Evolutionary conservation across 495 filamentous ascomycete species (phyloP).

Genomic region (Aspergillus hancockii): DNA sequence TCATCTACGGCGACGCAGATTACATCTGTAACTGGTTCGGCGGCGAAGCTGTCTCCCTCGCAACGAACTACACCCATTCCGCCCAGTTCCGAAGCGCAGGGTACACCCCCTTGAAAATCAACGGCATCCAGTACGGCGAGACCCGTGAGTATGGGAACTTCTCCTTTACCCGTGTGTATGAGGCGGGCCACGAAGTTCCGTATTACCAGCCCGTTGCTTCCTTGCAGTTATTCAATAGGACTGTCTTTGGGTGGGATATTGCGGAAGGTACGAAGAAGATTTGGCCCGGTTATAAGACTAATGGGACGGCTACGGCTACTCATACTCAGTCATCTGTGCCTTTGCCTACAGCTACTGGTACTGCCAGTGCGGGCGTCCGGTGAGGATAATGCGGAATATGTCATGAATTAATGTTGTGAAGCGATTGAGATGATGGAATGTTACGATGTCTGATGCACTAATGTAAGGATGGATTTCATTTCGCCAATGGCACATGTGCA

Average conservation of each 20-base stretch:
- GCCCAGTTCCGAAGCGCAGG: slow-evolving; percentile 45
- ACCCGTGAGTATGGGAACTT: slow-evolving; percentile 59
- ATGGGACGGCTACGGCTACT: slow-evolving; percentile 51
- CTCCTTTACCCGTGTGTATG: slow-evolving; percentile 57
- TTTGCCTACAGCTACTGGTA: slow-evolving; percentile 33
- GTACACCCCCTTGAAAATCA: slow-evolving; percentile 46
- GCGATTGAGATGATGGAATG: too few relatives aligned
- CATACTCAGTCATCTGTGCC: slow-evolving; percentile 58
- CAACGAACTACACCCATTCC: slow-evolving; percentile 39
- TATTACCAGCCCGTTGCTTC: slow-evolving; percentile 56
- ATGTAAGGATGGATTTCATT: too few relatives aligned
- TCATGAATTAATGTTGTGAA: neutral
- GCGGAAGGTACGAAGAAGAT: slow-evolving; percentile 50
- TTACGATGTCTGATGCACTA: too few relatives aligned
- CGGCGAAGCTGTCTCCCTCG: slow-evolving; percentile 40
- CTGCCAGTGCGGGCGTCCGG: neutral
- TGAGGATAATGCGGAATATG: neutral
- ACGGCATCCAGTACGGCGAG: slow-evolving; percentile 44
- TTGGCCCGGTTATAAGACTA: slow-evolving; percentile 43
- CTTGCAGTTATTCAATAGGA: slow-evolving; percentile 54
- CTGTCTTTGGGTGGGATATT: slow-evolving; percentile 54
- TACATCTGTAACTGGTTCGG: slow-evolving; percentile 57
- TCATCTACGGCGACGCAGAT: slow-evolving; percentile 67
- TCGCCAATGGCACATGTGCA: too few relatives aligned
- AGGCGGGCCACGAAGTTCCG: slow-evolving; percentile 62